Conservation (phyloP, 140 eudicot species). For the Oenanthe javanica region DNA sequence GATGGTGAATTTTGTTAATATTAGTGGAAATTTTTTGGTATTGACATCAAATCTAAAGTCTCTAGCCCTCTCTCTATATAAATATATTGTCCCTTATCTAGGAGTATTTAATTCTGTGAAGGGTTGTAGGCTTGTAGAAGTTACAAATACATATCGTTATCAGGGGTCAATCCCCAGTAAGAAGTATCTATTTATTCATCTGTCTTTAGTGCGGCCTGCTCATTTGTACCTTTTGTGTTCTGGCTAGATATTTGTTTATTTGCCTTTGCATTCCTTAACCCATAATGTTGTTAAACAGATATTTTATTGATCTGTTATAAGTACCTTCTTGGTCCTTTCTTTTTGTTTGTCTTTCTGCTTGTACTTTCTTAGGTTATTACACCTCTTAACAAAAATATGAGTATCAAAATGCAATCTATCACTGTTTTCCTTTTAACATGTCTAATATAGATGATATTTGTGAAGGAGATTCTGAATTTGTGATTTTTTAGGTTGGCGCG, state of each 20-base stretch:
- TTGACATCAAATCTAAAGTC: not conserved
- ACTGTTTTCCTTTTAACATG: not conserved
- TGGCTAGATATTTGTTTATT: not conserved
- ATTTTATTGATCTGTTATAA: not conserved
- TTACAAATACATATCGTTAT: not conserved
- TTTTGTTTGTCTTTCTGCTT: not conserved
- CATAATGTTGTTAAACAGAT: not conserved
- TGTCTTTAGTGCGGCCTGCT: not conserved
- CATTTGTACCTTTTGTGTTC: not conserved
- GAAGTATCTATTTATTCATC: not conserved
- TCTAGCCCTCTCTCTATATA: not conserved
- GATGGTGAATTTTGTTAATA: not conserved
- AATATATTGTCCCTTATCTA: not conserved
- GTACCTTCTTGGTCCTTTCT: not conserved
- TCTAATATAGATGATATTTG: not conserved
- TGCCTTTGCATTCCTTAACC: not conserved
- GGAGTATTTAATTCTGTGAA: not conserved
- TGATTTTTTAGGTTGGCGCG: conserved; percentile 75
- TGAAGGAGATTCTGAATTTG: not conserved
- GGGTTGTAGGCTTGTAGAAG: not conserved
- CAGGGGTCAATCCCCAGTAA: not conserved
- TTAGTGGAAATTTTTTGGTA: not conserved
- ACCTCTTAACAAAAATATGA: not conserved
- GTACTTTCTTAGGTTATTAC: not conserved
- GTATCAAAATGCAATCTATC: not conserved